These are phyloP conservation scores for Globisporangium cederbergense DNA, from an alignment of 352 stramenopile species.

Conservation along the genomic window DNA sequence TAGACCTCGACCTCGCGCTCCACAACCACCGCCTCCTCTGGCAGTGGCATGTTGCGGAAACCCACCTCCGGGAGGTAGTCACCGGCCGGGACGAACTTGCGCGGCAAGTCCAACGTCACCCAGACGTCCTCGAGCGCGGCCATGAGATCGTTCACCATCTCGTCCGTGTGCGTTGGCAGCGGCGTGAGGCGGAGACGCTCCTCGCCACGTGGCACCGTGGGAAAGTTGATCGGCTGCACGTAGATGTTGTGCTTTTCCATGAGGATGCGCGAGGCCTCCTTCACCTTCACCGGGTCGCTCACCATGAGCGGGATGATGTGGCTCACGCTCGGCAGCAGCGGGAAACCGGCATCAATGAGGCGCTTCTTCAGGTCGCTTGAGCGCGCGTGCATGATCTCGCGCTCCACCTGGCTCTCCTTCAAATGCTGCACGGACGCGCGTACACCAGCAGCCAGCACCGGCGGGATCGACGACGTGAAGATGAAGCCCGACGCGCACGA, in stretches of 20 bases:
- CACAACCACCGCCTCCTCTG: conserved; percentile 41
- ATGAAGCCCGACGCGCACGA: conserved; percentile 87
- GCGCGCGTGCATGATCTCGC: conserved; percentile 78
- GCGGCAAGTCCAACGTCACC: conserved; percentile 77
- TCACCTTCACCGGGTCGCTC: conserved; percentile 83
- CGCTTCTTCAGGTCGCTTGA: conserved; percentile 82
- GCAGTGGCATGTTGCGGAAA: conserved; percentile 62
- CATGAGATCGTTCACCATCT: conserved; percentile 87
- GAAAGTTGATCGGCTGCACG: conserved; percentile 92
- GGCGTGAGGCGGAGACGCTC: conserved; percentile 89
- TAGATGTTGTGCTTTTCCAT: conserved; percentile 92
- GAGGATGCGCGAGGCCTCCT: conserved; percentile 86
- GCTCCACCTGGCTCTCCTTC: conserved; percentile 83
- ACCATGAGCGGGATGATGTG: conserved; percentile 91
- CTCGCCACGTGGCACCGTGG: conserved; percentile 84
- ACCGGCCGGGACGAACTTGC: conserved; percentile 53
- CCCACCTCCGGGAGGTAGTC: conserved; percentile 80
- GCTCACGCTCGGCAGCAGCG: conserved; percentile 80
- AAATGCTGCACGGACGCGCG: conserved; percentile 78
- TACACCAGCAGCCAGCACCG: conserved; percentile 79
- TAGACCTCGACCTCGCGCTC: conserved; percentile 35
- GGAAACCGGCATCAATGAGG: conserved; percentile 81
- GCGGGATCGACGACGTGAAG: conserved; percentile 89
- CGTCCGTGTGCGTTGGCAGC: conserved; percentile 80
- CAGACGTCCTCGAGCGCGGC: conserved; percentile 82